Evolutionary conservation across 257 asterid species (phyloP).

Genomic region (Oldenlandia corymbosa): DNA sequence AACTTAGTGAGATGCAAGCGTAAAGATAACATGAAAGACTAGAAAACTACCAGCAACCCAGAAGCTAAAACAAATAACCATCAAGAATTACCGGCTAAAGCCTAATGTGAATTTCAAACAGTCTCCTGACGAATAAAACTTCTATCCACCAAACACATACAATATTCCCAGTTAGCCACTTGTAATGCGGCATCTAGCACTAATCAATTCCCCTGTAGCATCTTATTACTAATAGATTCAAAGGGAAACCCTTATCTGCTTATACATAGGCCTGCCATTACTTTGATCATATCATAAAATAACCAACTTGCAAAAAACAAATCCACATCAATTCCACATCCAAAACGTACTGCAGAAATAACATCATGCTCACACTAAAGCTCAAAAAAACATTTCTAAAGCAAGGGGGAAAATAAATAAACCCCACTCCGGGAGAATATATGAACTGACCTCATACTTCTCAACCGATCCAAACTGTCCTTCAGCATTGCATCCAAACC

Average conservation of each 20-base stretch:
- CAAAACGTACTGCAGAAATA: not conserved
- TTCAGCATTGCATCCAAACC: constrained; percentile 65
- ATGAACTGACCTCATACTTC: constrained; percentile 51
- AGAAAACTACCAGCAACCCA: not conserved
- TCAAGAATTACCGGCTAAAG: not conserved
- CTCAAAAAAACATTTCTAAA: not conserved
- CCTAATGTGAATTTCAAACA: not conserved
- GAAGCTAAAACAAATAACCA: not conserved
- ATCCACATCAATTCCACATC: not conserved
- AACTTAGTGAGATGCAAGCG: not conserved
- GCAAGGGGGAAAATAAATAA: not conserved
- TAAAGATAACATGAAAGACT: not conserved
- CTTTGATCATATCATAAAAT: no score
- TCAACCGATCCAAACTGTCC: constrained; percentile 71
- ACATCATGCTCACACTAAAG: not conserved
- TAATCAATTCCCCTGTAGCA: no score
- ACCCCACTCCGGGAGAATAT: not conserved
- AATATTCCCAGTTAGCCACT: no score
- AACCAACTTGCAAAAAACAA: not conserved
- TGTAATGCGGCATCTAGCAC: not conserved
- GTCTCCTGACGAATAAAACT: not conserved
- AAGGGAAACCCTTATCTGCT: not conserved
- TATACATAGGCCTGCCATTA: not conserved
- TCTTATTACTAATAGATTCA: not conserved
- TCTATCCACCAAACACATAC: not conserved